Evolutionary conservation across 2,329 filamentous ascomycete species (phyloP).

Genomic region (Xylariaceae sp.): DNA sequence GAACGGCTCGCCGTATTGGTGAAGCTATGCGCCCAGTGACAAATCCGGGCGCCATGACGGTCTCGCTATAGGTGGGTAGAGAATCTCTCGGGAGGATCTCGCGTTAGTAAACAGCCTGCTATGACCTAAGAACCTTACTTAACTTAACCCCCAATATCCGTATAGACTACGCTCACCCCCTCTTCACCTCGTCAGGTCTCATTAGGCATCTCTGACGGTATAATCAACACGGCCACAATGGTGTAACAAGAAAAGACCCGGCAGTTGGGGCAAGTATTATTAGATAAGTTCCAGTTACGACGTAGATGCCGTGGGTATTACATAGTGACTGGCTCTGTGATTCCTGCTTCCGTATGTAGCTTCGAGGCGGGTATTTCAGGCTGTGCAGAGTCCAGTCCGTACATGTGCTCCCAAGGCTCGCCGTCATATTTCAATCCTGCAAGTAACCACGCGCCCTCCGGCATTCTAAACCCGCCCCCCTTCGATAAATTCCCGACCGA

Average conservation of each 20-base stretch:
- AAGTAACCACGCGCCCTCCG: neutral
- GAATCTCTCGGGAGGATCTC: neutral
- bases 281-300: too few relatives aligned
- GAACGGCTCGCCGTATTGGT: conserved; percentile 11
- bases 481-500: neutral
- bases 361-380: neutral
- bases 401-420: neutral
- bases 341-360: neutral
- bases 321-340: neutral
- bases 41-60: conserved; percentile 19
- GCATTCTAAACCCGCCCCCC: neutral
- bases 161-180: conserved; percentile 7
- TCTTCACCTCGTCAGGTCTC: conserved; percentile 1
- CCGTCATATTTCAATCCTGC: neutral
- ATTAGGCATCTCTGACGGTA: conserved; percentile 8
- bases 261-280: neutral
- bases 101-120: neutral
- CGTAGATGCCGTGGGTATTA: too few relatives aligned
- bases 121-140: neutral
- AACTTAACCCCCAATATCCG: neutral
- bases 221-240: neutral
- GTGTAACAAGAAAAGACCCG: neutral
- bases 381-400: neutral
- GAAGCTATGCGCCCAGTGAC: conserved; percentile 15
- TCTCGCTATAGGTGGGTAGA: neutral